Evolutionary conservation across 371 early-diverging fungal genomes (phyloP), one percentile per base, ranked within the genome.

Genomic region (Fennellomyces sp.): DNA sequence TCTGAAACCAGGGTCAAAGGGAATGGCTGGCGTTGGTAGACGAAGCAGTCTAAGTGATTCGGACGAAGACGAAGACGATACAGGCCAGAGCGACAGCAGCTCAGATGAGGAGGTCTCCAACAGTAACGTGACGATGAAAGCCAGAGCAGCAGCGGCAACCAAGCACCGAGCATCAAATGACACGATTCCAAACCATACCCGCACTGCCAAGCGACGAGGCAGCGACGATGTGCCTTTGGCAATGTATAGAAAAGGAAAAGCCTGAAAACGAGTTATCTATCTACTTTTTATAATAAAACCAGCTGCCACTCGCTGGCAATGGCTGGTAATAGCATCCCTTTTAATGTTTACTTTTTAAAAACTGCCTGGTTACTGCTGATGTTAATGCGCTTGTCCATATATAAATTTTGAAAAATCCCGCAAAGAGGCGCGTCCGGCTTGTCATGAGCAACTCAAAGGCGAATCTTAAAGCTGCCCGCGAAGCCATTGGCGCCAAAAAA

Each of bases 381-480:
- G n/a, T n/a, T n/a, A n/a, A n/a, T n/a, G n/a, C n/a, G n/a, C n/a
- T n/a, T n/a, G n/a, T n/a, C n/a, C n/a, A n/a, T n/a, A n/a, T n/a
- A n/a, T n/a, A n/a, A n/a, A n/a, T n/a, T n/a, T n/a, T n/a, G n/a
- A n/a, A n/a, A n/a, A n/a, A n/a, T n/a, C n/a, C n/a, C n/a, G n/a
- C n/a, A n/a, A n/a, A n/a, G n/a, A n/a, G n/a, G n/a, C n/a, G n/a
- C n/a, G n/a, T n/a, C n/a, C n/a, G n/a, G n/a, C n/a, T n/a, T n/a
- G n/a, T n/a, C n/a, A 45, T 45, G 45, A 45, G 23, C 21, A 83
- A 81, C 39, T 67, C 85, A 45, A 90, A 91, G 65, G 66, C 76
- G 49, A 80, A 87, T 63, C 76, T 96, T 31, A 95, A 94, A 66
- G 75, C 82, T 56, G 94, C 94, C 28, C 84, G 86, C 67, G 84